Conservation (phyloP, 176 grass and related monocot genomes). For the Oryza coarctata region DNA sequence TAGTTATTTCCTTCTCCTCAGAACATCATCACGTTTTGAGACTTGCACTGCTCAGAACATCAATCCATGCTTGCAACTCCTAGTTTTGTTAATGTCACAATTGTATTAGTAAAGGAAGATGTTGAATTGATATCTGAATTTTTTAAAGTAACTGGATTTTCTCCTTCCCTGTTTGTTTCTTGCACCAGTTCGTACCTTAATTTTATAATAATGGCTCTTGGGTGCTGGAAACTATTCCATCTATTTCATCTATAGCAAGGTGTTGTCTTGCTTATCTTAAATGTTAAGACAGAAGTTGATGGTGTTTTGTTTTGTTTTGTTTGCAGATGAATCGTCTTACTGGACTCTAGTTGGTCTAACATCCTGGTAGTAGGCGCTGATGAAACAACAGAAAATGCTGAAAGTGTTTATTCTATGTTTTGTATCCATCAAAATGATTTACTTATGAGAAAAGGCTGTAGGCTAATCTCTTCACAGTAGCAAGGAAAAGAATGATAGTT, state of each 20-base stretch:
- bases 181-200: neutral
- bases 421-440: conserved; percentile 42
- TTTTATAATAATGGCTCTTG: neutral
- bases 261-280: conserved; percentile 23
- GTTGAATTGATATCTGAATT: neutral
- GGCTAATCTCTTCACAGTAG: conserved; percentile 51
- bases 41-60: neutral
- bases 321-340: conserved; percentile 51
- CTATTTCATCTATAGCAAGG: conserved; percentile 1
- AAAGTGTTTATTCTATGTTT: conserved; percentile 44
- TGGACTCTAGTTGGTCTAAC: conserved; percentile 73
- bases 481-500: conserved; percentile 40
- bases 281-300: neutral
- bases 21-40: neutral
- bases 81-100: neutral
- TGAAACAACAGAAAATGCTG: conserved; percentile 40
- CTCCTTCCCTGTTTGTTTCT: neutral
- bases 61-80: neutral
- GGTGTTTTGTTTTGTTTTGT: neutral
- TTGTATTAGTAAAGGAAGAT: neutral
- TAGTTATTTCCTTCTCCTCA: conserved; percentile 32
- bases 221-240: neutral
- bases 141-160: neutral
- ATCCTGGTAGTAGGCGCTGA: conserved; percentile 68
- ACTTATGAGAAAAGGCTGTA: conserved; percentile 49